These are phyloP conservation scores for Ceriops tagal DNA, from an alignment of 345 rosid genomes.

Conservation along the genomic window DNA sequence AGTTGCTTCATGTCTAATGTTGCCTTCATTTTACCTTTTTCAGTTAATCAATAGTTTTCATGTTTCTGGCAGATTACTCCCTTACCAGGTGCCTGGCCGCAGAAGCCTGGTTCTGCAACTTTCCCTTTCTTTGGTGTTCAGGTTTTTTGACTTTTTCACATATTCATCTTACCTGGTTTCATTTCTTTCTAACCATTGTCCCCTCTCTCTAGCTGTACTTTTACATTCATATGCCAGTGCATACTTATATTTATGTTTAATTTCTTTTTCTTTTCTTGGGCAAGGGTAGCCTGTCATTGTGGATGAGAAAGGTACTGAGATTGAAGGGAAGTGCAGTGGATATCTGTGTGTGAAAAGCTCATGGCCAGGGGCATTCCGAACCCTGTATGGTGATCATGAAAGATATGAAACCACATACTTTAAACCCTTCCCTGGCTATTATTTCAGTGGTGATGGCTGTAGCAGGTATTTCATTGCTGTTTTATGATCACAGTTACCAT, in stretches of 20 bases:
- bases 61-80: slow-evolving; percentile 73
- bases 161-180: background rate
- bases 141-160: slow-evolving; percentile 35
- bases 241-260: background rate
- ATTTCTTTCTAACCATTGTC: too few relatives aligned
- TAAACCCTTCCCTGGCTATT: slow-evolving; percentile 91
- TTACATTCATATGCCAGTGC: too few relatives aligned
- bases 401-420: slow-evolving; percentile 97
- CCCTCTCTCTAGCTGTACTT: background rate
- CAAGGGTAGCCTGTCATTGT: slow-evolving; percentile 74
- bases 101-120: slow-evolving; percentile 99
- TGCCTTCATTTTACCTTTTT: background rate
- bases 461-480: slow-evolving; percentile 48
- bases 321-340: slow-evolving; percentile 93
- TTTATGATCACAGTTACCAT: background rate
- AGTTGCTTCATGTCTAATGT: background rate
- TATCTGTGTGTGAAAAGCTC: slow-evolving; percentile 84
- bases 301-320: slow-evolving; percentile 94
- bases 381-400: slow-evolving; percentile 96
- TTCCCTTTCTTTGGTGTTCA: slow-evolving; percentile 99
- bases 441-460: slow-evolving; percentile 97
- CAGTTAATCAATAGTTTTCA: slow-evolving; percentile 2
- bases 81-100: slow-evolving; percentile 98
- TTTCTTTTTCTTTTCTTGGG: slow-evolving; percentile 15
- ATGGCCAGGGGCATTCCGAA: slow-evolving; percentile 98